Conservation (phyloP, 768 basidiomycete species). For the Panaeolus papilionaceus region DNA sequence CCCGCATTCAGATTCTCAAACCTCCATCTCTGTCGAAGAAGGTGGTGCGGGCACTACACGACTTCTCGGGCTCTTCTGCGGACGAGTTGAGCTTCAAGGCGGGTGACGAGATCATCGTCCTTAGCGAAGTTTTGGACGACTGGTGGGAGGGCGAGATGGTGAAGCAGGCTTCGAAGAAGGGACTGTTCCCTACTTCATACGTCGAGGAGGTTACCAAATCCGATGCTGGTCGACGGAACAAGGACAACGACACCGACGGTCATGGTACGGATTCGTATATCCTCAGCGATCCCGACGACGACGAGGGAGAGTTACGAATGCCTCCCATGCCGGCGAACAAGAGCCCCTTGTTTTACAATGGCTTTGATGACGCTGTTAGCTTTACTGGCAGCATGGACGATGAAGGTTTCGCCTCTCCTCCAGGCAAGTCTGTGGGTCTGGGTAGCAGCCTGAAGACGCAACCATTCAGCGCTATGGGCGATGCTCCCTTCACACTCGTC, state of each 20-base stretch:
- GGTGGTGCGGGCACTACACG: slow-evolving; percentile 73
- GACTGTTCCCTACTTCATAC: slow-evolving; percentile 84
- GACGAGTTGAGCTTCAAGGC: slow-evolving; percentile 81
- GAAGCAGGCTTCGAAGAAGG: slow-evolving; percentile 55
- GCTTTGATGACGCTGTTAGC: slow-evolving; percentile 47
- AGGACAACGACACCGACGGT: neutral
- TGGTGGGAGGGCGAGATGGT: slow-evolving; percentile 90
- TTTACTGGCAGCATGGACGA: slow-evolving; percentile 43
- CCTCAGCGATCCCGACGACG: slow-evolving; percentile 22
- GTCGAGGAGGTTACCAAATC: slow-evolving; percentile 51
- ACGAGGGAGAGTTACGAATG: slow-evolving; percentile 24
- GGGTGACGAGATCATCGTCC: slow-evolving; percentile 77
- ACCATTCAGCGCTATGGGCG: slow-evolving; percentile 1
- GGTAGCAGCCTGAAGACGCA: neutral
- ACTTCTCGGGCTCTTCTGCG: slow-evolving; percentile 67
- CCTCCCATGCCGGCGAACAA: slow-evolving; percentile 48
- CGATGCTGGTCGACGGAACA: neutral
- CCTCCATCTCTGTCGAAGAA: slow-evolving; percentile 57
- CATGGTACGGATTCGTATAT: neutral
- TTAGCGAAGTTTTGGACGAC: slow-evolving; percentile 83
- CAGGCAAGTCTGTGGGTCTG: neutral
- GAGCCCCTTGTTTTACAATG: slow-evolving; percentile 50
- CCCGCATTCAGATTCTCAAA: slow-evolving; percentile 45
- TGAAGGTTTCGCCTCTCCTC: slow-evolving; percentile 25
- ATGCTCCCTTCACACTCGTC: neutral